These are phyloP conservation scores for Diospyros lotus DNA, from an alignment of 148 eudicot species.

Conservation along the genomic window DNA sequence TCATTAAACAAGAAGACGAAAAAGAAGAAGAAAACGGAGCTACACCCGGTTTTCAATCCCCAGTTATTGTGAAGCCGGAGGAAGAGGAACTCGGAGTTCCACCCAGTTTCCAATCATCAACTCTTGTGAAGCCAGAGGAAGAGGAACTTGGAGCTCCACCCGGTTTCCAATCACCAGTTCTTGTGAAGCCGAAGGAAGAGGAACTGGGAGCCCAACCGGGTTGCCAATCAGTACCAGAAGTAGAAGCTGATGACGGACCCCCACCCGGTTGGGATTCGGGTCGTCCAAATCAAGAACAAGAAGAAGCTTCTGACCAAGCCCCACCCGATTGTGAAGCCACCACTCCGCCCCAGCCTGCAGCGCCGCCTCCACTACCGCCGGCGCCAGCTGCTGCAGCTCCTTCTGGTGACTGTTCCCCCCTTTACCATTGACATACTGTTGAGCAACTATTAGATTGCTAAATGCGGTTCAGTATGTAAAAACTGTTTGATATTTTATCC, in stretches of 20 bases:
- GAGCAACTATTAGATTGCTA: background rate
- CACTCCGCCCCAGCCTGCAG: conserved; percentile 16
- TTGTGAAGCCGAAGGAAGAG: too few relatives aligned
- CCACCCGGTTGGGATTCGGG: too few relatives aligned
- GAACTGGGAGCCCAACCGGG: too few relatives aligned
- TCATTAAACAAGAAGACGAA: background rate
- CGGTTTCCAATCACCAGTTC: too few relatives aligned
- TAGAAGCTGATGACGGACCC: too few relatives aligned
- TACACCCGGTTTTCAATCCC: conserved; percentile 25
- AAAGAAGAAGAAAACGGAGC: conserved; percentile 27
- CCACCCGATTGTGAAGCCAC: conserved; percentile 26
- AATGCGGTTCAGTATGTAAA: background rate
- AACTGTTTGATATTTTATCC: background rate
- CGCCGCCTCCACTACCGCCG: conserved; percentile 3
- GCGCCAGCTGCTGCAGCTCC: conserved; percentile 3
- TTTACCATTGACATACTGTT: background rate
- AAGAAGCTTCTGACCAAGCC: background rate
- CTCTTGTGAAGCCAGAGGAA: too few relatives aligned
- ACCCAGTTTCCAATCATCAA: too few relatives aligned
- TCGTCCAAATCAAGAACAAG: too few relatives aligned
- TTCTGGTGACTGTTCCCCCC: conserved; percentile 17
- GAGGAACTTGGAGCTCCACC: too few relatives aligned
- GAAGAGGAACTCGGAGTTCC: too few relatives aligned
- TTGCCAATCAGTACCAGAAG: too few relatives aligned
- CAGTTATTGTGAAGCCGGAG: too few relatives aligned